Evolutionary conservation across 164 flowering plant genomes (phyloP), one percentile per base, ranked within the genome.

Genomic region (Cinnamomum micranthum): DNA sequence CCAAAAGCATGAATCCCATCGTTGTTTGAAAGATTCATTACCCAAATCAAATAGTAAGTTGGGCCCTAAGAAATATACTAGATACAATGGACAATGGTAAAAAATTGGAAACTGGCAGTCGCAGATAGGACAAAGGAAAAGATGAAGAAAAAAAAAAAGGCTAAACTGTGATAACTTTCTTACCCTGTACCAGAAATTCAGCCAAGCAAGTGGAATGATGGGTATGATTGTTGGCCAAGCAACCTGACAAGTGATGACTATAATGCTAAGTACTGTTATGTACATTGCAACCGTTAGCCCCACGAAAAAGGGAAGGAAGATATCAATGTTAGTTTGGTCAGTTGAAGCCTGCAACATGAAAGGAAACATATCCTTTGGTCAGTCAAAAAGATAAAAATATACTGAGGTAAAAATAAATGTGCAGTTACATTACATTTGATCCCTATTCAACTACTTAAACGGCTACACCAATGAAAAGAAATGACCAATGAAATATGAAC

Each of bases 141-240:
- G 10, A 41, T 7, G 47, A 9, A 41, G 41, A 35, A 35, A 7
- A 35, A 35, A 7, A 35, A 9, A 41, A 41, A 17, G 60, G 60
- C 17, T 19, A 55, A 14, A 20, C 60, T 20, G 20, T n/a, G 70
- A 73, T 15, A 68, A 24, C 41, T 50, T 50, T 15, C 89, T n/a
- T 92, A 95, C 99, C 95, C 98, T 82, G 80, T 90, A 95, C 97
- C 98, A 93, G 65, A 86, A 0, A 72, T 93, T 93, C 64, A 90
- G 83, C 91, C 87, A 93, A 41, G 78, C 91, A 7, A 95, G 89
- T 17, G 99, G 99, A 74, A 93, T 74, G 28, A 95, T 13, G 23
- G 91, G 79, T 82, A 93, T 86, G 2, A 85, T 72, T 0, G 94
- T 90, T 2, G 98, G 99, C 99, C 98, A 95, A 76, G 98, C 85